Percentiles rank a stretch among this genome's conserved stretches.
Conservation (phyloP, 2,329 filamentous ascomycete species). For the Aspergillus viridinutans region DNA sequence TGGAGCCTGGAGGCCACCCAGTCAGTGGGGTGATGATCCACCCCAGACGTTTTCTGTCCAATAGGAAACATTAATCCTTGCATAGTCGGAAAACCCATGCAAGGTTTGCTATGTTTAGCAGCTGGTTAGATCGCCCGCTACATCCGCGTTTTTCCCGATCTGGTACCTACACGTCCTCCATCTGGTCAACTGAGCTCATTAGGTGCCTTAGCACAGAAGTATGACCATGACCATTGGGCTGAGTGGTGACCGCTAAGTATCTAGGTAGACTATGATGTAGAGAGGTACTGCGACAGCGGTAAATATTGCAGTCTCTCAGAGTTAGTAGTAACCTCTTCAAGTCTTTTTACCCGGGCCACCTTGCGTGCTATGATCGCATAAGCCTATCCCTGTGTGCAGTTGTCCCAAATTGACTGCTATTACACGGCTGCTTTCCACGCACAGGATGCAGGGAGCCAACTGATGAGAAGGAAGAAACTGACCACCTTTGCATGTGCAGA, state of each 20-base stretch:
- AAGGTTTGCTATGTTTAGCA: slow-evolving; percentile 25
- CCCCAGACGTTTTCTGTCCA: slow-evolving; percentile 7
- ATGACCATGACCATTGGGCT: background rate
- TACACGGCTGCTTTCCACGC: background rate
- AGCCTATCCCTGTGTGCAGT: too few species aligned
- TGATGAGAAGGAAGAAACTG: background rate
- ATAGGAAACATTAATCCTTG: slow-evolving; percentile 5
- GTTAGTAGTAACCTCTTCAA: too few species aligned
- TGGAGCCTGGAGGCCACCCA: background rate
- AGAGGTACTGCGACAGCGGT: background rate
- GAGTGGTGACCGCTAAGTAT: background rate
- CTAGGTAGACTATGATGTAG: too few species aligned
- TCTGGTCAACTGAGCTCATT: background rate
- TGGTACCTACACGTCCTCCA: background rate
- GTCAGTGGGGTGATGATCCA: slow-evolving; percentile 5
- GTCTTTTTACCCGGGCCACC: too few species aligned
- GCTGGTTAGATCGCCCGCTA: slow-evolving; percentile 19
- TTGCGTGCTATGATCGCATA: background rate
- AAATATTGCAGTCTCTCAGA: background rate
- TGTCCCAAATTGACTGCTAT: background rate
- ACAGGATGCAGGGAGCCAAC: background rate
- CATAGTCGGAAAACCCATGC: slow-evolving; percentile 16
- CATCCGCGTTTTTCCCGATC: background rate
- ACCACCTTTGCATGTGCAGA: background rate
- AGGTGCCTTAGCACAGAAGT: background rate